Evolutionary conservation across 2,329 filamentous ascomycete species (phyloP).

Genomic region (Fusarium sp.): DNA sequence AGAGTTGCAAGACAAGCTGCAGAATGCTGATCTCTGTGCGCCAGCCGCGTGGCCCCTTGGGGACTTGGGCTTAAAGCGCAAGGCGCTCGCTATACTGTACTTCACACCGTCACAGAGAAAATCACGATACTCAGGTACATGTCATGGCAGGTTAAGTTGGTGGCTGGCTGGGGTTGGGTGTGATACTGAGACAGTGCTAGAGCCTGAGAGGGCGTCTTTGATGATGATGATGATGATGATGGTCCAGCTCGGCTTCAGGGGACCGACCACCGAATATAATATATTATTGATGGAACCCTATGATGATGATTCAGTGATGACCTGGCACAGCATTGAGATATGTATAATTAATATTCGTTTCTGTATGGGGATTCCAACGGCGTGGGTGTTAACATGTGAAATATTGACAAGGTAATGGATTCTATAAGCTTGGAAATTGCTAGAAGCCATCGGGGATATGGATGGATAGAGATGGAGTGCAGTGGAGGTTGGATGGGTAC

Average conservation of each 20-base stretch:
- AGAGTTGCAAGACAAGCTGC: neutral
- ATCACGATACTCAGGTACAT: neutral
- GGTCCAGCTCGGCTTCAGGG: constrained; percentile 6
- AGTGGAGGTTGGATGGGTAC: constrained; percentile 5
- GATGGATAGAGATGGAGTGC: constrained; percentile 10
- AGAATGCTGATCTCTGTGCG: constrained; percentile 9
- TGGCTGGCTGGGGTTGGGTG: constrained; percentile 10
- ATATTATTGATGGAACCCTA: constrained; percentile 8
- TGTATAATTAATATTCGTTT: neutral
- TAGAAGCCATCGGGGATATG: constrained; percentile 21
- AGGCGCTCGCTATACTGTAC: neutral
- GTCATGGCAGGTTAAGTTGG: neutral
- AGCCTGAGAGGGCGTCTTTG: constrained; percentile 20
- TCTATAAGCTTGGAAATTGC: constrained; percentile 18
- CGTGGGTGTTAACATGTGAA: constrained; percentile 9
- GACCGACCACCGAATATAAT: constrained; percentile 16
- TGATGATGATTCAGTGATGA: constrained; percentile 28
- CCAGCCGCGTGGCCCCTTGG: constrained; percentile 22
- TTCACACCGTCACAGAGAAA: neutral
- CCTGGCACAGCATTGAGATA: constrained; percentile 14
- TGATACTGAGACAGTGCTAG: constrained; percentile 27
- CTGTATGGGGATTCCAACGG: neutral
- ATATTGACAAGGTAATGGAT: constrained; percentile 22
- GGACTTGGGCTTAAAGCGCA: neutral
- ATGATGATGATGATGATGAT: constrained; percentile 14